Evolutionary conservation across 78 protist genomes (phyloP), one percentile per base, ranked within the genome.

Genomic region (Dictyostelium firmibasis): DNA sequence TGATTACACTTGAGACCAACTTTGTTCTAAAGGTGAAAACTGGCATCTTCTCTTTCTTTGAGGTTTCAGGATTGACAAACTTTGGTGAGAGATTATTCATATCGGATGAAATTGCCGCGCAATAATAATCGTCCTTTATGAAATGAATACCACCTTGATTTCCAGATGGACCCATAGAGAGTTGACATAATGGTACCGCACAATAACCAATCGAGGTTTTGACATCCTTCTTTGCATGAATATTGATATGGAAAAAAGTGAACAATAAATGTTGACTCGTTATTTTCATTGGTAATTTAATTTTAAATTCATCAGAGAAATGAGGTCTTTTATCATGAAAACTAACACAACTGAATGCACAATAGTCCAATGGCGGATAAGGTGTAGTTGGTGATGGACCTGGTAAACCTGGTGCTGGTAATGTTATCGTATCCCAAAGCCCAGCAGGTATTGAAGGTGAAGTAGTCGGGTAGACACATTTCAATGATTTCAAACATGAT

Each of bases 261-360:
- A 85, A 93, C 3, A 86, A 18, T 33, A 93, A 62, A 27, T 93
- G 96, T 29, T 93, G 89, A 27, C 62, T 47, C 3, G 89, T 86
- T 27, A 93, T 77, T 83, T 86, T 86, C 27, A 91, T 85, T 20
- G 96, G 96, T 38, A 93, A 38, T 50, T 84, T 86, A 23, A 93
- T 64, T 43, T 93, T 93, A 43, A 93, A 86, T 14, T 93, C 96
- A 33, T 93, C 91, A 10, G 86, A 27, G 74, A 94, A 94, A 72
- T 76, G 92, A 4, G 97, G 97, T 13, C 91, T 18, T 25, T 94
- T 94, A 69, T 88, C 93, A 81, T 94, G 97, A 89, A 88, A 94
- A 9, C 41, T 38, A 14, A 86, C 96, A 29, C 79, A 33, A n/a
- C 88, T 41, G 83, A 76, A 70, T 3, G 84, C 43, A 9, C 35